Conservation (phyloP, 1,139 yeast species). For the Yamadazyma dendronema region DNA sequence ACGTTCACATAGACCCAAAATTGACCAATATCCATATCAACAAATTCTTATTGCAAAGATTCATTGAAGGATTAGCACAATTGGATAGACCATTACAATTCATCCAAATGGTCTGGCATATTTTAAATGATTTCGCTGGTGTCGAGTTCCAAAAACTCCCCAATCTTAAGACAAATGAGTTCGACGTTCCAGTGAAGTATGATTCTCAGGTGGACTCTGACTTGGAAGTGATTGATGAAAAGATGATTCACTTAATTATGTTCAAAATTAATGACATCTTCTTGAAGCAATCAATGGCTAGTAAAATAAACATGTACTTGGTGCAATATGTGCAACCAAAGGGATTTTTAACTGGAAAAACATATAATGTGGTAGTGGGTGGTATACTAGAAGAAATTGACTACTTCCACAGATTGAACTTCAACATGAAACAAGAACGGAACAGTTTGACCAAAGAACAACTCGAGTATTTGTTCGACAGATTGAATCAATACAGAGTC, state of each 20-base stretch:
- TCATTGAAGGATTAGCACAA: conserved; percentile 31
- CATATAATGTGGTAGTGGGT: conserved; percentile 22
- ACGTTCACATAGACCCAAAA: not conserved
- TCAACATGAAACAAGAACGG: conserved; percentile 14
- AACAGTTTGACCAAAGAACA: conserved; percentile 26
- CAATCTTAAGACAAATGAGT: conserved; percentile 6
- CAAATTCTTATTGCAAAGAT: conserved; percentile 30
- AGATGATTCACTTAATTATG: conserved; percentile 28
- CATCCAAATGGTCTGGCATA: conserved; percentile 28
- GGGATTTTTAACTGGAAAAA: not conserved
- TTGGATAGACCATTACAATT: conserved; percentile 35
- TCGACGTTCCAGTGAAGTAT: conserved; percentile 9
- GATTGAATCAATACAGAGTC: conserved; percentile 18
- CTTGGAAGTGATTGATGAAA: conserved; percentile 11
- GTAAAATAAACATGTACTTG: conserved; percentile 10
- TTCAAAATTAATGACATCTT: conserved; percentile 25
- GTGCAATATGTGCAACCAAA: conserved; percentile 7
- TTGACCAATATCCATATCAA: conserved; percentile 17
- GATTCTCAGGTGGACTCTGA: conserved; percentile 7
- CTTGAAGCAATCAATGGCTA: conserved; percentile 12
- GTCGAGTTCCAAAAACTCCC: conserved; percentile 17
- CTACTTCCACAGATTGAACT: conserved; percentile 34
- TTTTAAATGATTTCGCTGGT: conserved; percentile 37
- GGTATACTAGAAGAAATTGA: conserved; percentile 34
- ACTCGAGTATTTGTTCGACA: conserved; percentile 16